Evolutionary conservation across 1,284 basidiomycete species (phyloP).

Genomic region (Pseudozyma thailandica): DNA sequence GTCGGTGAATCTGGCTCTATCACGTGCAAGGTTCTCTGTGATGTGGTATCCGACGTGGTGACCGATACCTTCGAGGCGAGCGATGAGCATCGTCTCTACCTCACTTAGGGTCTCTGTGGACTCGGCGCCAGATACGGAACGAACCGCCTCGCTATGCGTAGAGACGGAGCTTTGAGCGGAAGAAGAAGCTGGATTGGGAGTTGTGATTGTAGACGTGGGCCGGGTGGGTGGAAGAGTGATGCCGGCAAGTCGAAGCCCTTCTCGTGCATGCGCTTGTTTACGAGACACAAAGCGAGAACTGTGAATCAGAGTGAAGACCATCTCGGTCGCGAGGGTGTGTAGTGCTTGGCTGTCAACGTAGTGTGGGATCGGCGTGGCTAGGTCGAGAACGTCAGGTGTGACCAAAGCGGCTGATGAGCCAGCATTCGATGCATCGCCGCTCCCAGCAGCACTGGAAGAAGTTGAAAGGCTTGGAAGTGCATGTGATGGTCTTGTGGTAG

Average conservation of each 20-base stretch:
- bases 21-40: conserved; percentile 81
- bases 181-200: background rate
- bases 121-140: conserved; percentile 50
- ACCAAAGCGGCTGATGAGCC: conserved; percentile 36
- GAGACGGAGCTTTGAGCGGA: background rate
- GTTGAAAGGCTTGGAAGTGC: conserved; percentile 26
- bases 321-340: conserved; percentile 85
- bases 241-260: conserved; percentile 51
- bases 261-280: conserved; percentile 72
- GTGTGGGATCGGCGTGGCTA: conserved; percentile 68
- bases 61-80: conserved; percentile 83
- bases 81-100: conserved; percentile 77
- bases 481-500: conserved; percentile 32
- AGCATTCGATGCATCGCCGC: conserved; percentile 11
- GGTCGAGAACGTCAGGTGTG: conserved; percentile 56
- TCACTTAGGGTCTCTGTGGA: conserved; percentile 55
- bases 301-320: conserved; percentile 68
- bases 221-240: conserved; percentile 17
- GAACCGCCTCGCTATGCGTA: conserved; percentile 20
- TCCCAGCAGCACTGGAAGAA: conserved; percentile 8
- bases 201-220: conserved; percentile 1
- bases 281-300: conserved; percentile 63
- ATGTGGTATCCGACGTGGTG: conserved; percentile 86
- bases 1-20: conserved; percentile 79
- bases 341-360: conserved; percentile 80